Base-by-base conservation (phyloP, 2,329 filamentous ascomycete genomes). In the Penicillium palitans region DNA sequence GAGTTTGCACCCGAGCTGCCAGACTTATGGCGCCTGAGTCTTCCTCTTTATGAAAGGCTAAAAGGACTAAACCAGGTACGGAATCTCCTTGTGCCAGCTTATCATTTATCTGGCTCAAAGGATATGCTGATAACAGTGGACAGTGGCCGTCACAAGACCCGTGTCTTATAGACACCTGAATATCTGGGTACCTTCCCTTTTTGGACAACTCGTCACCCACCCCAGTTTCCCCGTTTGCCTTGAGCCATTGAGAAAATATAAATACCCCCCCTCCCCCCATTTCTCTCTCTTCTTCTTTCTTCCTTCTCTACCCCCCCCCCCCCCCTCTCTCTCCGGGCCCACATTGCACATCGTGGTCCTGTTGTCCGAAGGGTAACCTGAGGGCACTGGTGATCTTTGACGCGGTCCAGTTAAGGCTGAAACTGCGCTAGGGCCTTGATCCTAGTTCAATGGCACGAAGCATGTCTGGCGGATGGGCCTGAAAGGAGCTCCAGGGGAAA, bases 61-160 rank as follows among this genome's bases (percentile, higher is more conserved):
- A 41, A 41, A 31, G 49, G 49, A 21, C 48, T 37, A 3, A 41
- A 51, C 9, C n/a, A 51, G 48, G 48, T 51, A 51, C n/a, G 8
- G 1, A 2, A 29, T 15, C 2, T 4, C 15, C 4, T 24, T n/a
- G 13, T 17, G 8, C 12, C 17, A 17, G 17, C 2, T 6, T 9
- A 19, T 19, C 4, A 8, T 10, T 19, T 2, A 50, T 9, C 10
- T 40, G 7, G 10, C 12, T 13, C 6, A 4, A 39, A 40, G 13
- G 12, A 13, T 29, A 39, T 37, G 6, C 21, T 40, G 7, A 51
- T 25, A 12, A 39, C 2, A 25, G 10, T 15, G 2, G 9, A 29
- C 6, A 51, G 37, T 51, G 37, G 25, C 37, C 25, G n/a, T 41
- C n/a, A 1, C 17, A 41, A 40, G 6, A 29, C 17, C 35, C 24